Percentiles rank a stretch among this genome's conserved stretches.
Evolutionary conservation across 1,284 basidiomycete genomes (phyloP).

Genomic region (Inonotus obliquus): DNA sequence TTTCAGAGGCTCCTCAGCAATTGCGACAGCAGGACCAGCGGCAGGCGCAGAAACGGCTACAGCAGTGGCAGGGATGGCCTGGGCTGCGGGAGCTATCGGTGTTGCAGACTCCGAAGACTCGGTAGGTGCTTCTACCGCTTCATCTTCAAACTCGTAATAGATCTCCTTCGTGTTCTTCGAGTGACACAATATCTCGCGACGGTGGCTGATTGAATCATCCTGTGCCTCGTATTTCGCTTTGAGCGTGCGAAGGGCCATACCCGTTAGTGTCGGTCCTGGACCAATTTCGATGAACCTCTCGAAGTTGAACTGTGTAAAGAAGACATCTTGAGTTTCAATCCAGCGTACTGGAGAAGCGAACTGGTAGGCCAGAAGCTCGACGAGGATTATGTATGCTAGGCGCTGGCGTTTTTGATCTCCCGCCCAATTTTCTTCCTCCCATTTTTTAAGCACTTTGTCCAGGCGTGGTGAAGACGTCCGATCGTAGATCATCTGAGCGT

Average conservation of each 20-base stretch:
- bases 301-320: slow-evolving; percentile 88
- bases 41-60: slow-evolving; percentile 43
- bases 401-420: slow-evolving; percentile 80
- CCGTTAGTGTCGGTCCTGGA: slow-evolving; percentile 92
- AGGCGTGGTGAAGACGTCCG: slow-evolving; percentile 92
- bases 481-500: slow-evolving; percentile 93
- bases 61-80: slow-evolving; percentile 39
- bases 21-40: slow-evolving; percentile 62
- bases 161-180: slow-evolving; percentile 96
- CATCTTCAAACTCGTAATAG: slow-evolving; percentile 97
- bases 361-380: slow-evolving; percentile 96
- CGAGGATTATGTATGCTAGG: slow-evolving; percentile 92
- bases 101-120: slow-evolving; percentile 37
- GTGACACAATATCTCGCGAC: slow-evolving; percentile 85
- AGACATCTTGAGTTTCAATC: slow-evolving; percentile 97
- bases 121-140: slow-evolving; percentile 49
- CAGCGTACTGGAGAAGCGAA: slow-evolving; percentile 95
- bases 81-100: slow-evolving; percentile 38
- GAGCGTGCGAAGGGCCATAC: slow-evolving; percentile 93
- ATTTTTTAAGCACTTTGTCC: slow-evolving; percentile 87
- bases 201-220: slow-evolving; percentile 82
- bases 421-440: slow-evolving; percentile 92
- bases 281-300: slow-evolving; percentile 96
- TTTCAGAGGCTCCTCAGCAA: slow-evolving; percentile 90
- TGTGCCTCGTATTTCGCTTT: slow-evolving; percentile 94